Evolutionary conservation across 2,329 filamentous ascomycete species (phyloP).

Genomic region (Talaromyces atroroseus): DNA sequence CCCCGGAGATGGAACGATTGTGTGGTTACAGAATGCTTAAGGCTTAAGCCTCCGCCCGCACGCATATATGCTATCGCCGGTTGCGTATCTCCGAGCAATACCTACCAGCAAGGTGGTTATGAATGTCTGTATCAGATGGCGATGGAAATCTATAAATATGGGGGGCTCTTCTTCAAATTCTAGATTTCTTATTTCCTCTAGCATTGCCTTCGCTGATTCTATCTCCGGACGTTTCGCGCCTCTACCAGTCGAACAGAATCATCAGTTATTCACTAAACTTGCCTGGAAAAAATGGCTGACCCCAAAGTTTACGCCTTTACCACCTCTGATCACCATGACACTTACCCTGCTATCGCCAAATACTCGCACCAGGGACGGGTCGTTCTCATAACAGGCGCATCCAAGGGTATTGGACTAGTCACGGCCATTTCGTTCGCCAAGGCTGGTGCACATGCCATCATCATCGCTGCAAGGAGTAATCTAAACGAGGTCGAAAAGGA

Average conservation of each 20-base stretch:
- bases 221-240: too few species aligned
- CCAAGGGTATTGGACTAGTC: conserved; percentile 50
- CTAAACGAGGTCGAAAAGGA: conserved; percentile 33
- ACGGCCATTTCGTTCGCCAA: conserved; percentile 53
- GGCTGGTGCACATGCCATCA: conserved; percentile 50
- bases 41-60: not conserved
- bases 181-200: too few species aligned
- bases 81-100: not conserved
- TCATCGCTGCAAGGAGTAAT: conserved; percentile 49
- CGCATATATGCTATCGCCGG: not conserved
- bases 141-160: too few species aligned
- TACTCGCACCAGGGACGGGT: conserved; percentile 37
- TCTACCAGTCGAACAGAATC: not conserved
- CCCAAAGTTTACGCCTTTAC: conserved; percentile 13
- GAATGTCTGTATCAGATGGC: not conserved
- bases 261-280: not conserved
- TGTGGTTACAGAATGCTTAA: not conserved
- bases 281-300: not conserved
- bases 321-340: conserved; percentile 40
- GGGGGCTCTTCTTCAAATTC: too few species aligned
- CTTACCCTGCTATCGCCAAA: conserved; percentile 50
- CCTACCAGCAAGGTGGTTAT: not conserved
- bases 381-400: conserved; percentile 53
- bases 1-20: too few species aligned
- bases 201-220: too few species aligned